phyloP scores from a whole-genome alignment of 495 filamentous ascomycete genomes.

The Penicillium alfredii region DNA sequence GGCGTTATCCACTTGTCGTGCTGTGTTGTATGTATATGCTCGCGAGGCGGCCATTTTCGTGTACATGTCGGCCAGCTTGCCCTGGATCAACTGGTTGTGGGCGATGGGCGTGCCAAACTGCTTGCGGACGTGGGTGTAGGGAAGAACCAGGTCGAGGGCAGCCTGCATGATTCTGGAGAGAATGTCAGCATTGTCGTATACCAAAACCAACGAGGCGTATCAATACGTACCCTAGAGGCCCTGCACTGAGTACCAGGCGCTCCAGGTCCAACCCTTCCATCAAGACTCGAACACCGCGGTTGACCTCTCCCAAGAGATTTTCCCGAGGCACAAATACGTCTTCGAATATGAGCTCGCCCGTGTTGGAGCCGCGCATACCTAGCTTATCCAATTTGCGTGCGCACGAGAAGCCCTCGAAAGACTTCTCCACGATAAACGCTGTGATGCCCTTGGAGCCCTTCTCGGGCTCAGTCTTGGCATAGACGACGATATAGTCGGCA shows the following conservation, averaged over 20 bases:
- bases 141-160: conserved; percentile 76
- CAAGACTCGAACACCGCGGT: conserved; percentile 80
- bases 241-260: conserved; percentile 84
- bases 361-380: conserved; percentile 96
- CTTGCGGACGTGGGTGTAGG: conserved; percentile 82
- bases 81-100: conserved; percentile 90
- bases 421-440: conserved; percentile 80
- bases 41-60: conserved; percentile 78
- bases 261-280: conserved; percentile 97
- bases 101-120: conserved; percentile 88
- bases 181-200: conserved; percentile 8
- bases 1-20: conserved; percentile 68
- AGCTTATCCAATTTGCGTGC: conserved; percentile 94
- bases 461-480: conserved; percentile 86
- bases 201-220: background rate
- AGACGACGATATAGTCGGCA: conserved; percentile 82
- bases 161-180: conserved; percentile 82
- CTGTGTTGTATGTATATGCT: conserved; percentile 74
- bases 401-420: conserved; percentile 71
- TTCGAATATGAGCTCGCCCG: conserved; percentile 90
- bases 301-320: conserved; percentile 73
- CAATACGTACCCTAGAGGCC: conserved; percentile 62
- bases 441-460: conserved; percentile 87
- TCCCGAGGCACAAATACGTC: conserved; percentile 82
- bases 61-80: conserved; percentile 95